Conservation (phyloP, 1,139 yeast species). For the Hemisphaericaspora xylofermentans region DNA sequence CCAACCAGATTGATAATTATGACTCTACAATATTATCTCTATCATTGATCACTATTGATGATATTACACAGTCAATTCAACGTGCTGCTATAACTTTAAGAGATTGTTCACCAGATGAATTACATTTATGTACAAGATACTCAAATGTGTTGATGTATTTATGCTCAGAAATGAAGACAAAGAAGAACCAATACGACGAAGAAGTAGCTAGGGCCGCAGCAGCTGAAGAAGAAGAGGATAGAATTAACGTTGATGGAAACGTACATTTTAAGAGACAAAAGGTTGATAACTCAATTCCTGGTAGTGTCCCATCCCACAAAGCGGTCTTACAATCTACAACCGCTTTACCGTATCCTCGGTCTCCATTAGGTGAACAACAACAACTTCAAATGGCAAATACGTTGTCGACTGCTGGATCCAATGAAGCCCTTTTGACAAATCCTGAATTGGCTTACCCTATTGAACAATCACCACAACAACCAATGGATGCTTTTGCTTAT, state of each 20-base stretch:
- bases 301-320: background rate
- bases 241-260: background rate
- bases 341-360: background rate
- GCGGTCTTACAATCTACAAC: background rate
- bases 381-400: background rate
- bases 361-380: background rate
- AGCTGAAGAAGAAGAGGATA: constrained; percentile 10
- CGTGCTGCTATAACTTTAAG: constrained; percentile 72
- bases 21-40: constrained; percentile 57
- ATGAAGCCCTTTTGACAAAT: constrained; percentile 1
- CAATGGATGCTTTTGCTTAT: constrained; percentile 10
- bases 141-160: constrained; percentile 78
- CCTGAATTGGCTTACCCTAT: constrained; percentile 2
- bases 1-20: constrained; percentile 29
- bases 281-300: background rate
- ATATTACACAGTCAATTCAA: constrained; percentile 65
- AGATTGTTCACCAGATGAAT: constrained; percentile 87
- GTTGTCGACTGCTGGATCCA: background rate
- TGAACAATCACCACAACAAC: constrained; percentile 3
- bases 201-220: no score
- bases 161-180: constrained; percentile 69
- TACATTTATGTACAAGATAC: constrained; percentile 79
- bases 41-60: constrained; percentile 67
- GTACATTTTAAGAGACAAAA: background rate
- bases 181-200: constrained; percentile 8